Evolutionary conservation across 225 moss, liverwort and hornwort species (phyloP), one percentile per base, ranked within the genome.

Genomic region (Ulota crispa): DNA sequence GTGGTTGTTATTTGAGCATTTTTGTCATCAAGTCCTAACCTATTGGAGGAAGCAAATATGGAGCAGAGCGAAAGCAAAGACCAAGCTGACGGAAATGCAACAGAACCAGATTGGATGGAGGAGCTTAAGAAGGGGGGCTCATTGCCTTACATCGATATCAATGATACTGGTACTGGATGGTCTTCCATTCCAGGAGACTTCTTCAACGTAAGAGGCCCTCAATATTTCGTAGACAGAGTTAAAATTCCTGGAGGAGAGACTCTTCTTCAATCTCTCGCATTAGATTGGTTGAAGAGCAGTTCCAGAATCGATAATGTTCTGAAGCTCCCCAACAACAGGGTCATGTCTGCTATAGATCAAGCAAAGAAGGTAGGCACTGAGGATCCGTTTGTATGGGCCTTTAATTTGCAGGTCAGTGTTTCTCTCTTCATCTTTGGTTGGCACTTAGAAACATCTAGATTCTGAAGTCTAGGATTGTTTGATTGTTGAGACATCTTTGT

Each of bases 201-300:
- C 69, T 96, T 96, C 69, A 86, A 78, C 43, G 93, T 96, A 37
- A 81, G 96, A 52, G 92, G 94, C 20, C 88, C 93, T 72, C 85
- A 88, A 10, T 96, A 94, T 76, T 65, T 94, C 45, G 79, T 64
- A 1, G 91, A 82, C 73, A 91, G 88, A 76, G 72, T 88, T 32
- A 96, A 96, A 83, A 77, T 89, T 26, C 85, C 94, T 16, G 94
- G 91, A 39, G 93, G 88, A 64, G 88, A 91, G 11, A 70, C 68
- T 39, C 81, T 94, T 16, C 91, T 96, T 72, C 83, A 86, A 70
- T 93, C 93, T 30, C 83, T 96, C 55, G 94, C 92, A 20, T 83
- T 96, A 9, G 96, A 96, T 77, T 96, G 96, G 96, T 80, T 96
- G 72, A 91, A 86, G 73, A 92, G 92, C 83, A 78, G 70, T 53